These are phyloP conservation scores for Cordia subcordata DNA, from an alignment of 257 asterid species.

Conservation along the genomic window DNA sequence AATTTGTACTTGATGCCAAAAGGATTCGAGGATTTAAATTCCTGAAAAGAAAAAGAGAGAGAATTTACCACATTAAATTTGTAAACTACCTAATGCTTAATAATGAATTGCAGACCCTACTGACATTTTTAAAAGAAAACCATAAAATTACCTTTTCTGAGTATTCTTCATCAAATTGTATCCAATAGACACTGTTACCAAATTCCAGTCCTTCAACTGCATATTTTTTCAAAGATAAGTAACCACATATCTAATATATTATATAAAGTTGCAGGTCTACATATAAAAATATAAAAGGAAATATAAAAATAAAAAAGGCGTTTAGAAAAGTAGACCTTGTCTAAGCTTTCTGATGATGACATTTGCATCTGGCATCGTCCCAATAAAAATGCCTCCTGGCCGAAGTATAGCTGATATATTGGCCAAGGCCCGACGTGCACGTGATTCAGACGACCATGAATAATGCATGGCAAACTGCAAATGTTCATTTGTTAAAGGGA, in stretches of 20 bases:
- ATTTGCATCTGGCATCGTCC: constrained; percentile 99
- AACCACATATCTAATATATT: too few relatives aligned
- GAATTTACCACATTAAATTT: neutral
- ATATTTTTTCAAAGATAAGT: constrained; percentile 15
- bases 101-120: neutral
- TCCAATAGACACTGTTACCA: constrained; percentile 90
- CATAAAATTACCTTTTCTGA: constrained; percentile 52
- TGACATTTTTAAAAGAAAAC: neutral
- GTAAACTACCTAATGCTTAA: neutral
- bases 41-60: constrained; percentile 42
- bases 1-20: constrained; percentile 91
- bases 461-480: constrained; percentile 98
- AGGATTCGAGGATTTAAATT: constrained; percentile 78
- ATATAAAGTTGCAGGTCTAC: too few relatives aligned
- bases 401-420: constrained; percentile 94
- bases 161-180: constrained; percentile 75
- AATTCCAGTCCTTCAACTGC: constrained; percentile 87
- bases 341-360: constrained; percentile 80
- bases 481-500: neutral
- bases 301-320: neutral
- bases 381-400: constrained; percentile 93
- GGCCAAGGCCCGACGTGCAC: constrained; percentile 91
- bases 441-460: constrained; percentile 98
- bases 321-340: constrained; percentile 49
- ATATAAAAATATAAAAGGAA: too few relatives aligned